Conservation (phyloP, 371 early-diverging fungal species). For the Polyrhizophydium stewartii region DNA sequence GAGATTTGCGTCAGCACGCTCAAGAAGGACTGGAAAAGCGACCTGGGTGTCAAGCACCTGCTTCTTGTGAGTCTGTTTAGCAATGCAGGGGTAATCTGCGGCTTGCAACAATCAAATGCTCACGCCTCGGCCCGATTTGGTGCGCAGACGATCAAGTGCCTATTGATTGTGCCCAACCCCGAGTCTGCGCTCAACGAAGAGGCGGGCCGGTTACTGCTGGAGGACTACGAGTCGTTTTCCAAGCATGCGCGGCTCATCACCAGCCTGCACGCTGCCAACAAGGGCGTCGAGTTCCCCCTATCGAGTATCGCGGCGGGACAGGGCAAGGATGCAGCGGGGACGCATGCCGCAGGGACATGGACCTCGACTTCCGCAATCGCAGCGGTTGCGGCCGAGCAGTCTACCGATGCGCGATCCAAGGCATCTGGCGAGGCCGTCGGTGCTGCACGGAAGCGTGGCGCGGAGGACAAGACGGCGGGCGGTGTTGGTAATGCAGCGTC, state of each 20-base stretch:
- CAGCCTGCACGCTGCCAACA: slow-evolving; percentile 61
- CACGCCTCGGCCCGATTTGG: background rate
- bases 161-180: slow-evolving; percentile 89
- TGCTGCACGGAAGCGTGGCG: background rate
- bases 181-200: slow-evolving; percentile 93
- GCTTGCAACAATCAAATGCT: no score
- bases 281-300: background rate
- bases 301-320: background rate
- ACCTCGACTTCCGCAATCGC: no score
- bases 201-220: slow-evolving; percentile 81
- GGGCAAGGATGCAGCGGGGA: background rate
- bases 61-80: slow-evolving; percentile 65
- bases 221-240: slow-evolving; percentile 78
- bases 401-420: no score
- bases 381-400: no score
- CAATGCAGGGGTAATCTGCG: no score
- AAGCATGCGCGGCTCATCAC: slow-evolving; percentile 73
- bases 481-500: background rate
- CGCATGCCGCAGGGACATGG: no score
- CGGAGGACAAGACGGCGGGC: background rate
- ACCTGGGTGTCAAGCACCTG: slow-evolving; percentile 73
- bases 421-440: no score
- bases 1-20: slow-evolving; percentile 91
- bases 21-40: slow-evolving; percentile 88
- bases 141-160: slow-evolving; percentile 75